Conservation (phyloP, 768 basidiomycete species). For the Termitomyces sp. region DNA sequence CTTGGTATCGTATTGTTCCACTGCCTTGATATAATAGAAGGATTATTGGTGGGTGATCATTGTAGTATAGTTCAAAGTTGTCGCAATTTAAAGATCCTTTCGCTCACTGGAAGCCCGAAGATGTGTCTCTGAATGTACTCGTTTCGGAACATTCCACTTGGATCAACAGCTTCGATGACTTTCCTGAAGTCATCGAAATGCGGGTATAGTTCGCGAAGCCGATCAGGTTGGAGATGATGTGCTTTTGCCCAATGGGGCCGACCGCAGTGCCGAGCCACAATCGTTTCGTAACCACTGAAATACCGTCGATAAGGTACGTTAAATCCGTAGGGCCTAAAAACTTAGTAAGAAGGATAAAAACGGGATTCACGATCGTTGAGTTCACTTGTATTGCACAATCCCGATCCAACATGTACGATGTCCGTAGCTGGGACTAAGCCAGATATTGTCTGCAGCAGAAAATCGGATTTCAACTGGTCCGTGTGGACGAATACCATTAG, state of each 20-base stretch:
- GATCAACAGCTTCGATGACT: conserved; percentile 69
- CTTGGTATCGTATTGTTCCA: conserved; percentile 4
- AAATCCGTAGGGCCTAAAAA: conserved; percentile 73
- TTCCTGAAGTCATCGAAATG: conserved; percentile 71
- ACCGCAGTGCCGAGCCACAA: conserved; percentile 65
- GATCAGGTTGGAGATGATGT: conserved; percentile 63
- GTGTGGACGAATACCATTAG: conserved; percentile 78
- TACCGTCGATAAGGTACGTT: conserved; percentile 76
- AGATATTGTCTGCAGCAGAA: conserved; percentile 85
- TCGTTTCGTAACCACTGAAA: conserved; percentile 71
- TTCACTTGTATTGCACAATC: conserved; percentile 95
- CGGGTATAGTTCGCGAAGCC: conserved; percentile 70
- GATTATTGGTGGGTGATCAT: conserved; percentile 1
- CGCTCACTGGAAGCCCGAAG: conserved; percentile 50
- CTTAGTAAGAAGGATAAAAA: not conserved
- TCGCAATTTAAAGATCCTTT: conserved; percentile 36
- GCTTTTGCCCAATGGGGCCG: conserved; percentile 97
- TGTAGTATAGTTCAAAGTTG: conserved; percentile 11
- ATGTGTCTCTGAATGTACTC: conserved; percentile 88
- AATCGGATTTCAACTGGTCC: conserved; percentile 93
- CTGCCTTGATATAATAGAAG: conserved; percentile 11
- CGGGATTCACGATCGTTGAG: conserved; percentile 8
- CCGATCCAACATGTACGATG: conserved; percentile 89
- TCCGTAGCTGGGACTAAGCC: conserved; percentile 86
- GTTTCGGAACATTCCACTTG: conserved; percentile 74